A percentile compares a stretch with the other conserved stretches of the same genome.
Conservation (phyloP, 441 rosid species). For the Theobroma grandiflorum region DNA sequence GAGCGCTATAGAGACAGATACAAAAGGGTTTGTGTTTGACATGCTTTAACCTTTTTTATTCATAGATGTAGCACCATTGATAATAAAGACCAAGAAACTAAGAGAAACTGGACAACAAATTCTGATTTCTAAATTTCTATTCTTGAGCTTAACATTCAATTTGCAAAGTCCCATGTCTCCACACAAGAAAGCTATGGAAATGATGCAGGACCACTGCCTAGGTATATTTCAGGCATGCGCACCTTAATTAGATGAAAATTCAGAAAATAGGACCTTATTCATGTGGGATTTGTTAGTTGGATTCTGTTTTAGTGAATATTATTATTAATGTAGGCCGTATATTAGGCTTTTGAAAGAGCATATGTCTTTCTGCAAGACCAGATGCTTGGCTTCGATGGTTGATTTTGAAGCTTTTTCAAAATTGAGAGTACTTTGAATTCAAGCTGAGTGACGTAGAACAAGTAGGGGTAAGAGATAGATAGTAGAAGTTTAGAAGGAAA, state of each 20-base stretch:
- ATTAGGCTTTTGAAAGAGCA: no score
- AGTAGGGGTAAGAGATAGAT: no score
- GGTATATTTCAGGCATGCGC: not conserved
- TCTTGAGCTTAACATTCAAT: not conserved
- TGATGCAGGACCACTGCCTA: not conserved
- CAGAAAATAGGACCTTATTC: not conserved
- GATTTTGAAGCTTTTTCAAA: not conserved
- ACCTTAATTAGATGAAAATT: not conserved
- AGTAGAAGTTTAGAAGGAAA: no score
- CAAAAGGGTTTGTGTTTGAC: conserved; percentile 45
- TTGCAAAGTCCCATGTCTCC: not conserved
- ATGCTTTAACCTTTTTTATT: not conserved
- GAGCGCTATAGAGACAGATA: conserved; percentile 48
- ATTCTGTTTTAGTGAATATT: no score
- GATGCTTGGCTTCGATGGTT: no score
- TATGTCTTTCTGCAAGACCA: no score
- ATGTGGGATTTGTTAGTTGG: not conserved
- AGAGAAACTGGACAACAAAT: not conserved
- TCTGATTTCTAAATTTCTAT: not conserved
- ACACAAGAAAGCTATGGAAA: not conserved
- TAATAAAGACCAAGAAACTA: not conserved
- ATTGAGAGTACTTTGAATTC: no score
- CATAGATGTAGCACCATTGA: not conserved
- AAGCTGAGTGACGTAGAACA: no score
- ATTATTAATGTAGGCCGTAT: no score